phyloP scores from a whole-genome alignment of 2,329 filamentous ascomycete genomes.

The Aspergillus clavatus region DNA sequence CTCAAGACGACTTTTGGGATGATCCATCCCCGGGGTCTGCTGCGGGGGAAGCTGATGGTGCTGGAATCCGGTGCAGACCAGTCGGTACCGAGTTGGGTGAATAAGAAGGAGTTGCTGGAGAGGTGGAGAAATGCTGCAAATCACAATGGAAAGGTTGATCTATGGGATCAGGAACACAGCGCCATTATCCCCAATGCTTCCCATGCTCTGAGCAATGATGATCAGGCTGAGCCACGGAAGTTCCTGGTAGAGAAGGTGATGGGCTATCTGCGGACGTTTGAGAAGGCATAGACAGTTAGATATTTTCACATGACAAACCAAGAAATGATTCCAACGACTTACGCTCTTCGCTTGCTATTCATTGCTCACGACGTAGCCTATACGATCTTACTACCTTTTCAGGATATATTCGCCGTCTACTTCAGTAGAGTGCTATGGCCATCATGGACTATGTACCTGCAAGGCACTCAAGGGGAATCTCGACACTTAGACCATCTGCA shows the following conservation, averaged over 20 bases:
- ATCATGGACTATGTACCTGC: no score
- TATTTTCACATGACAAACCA: no score
- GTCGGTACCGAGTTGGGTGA: conserved; percentile 42
- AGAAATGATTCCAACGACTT: no score
- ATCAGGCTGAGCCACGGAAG: conserved; percentile 27
- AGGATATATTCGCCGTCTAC: no score
- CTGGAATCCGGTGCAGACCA: conserved; percentile 46
- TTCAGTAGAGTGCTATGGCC: no score
- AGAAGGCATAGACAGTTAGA: not conserved
- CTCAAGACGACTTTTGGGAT: conserved; percentile 60
- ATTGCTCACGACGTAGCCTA: no score
- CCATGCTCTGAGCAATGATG: conserved; percentile 34
- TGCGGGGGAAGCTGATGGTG: conserved; percentile 43
- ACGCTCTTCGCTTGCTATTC: no score
- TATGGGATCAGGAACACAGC: conserved; percentile 47
- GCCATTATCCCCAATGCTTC: conserved; percentile 42
- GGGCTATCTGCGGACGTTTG: conserved; percentile 16
- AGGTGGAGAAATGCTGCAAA: conserved; percentile 41
- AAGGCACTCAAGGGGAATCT: no score
- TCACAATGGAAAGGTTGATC: conserved; percentile 23
- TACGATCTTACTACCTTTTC: no score
- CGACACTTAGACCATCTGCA: no score
- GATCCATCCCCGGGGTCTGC: conserved; percentile 33
- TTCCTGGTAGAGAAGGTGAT: conserved; percentile 25
- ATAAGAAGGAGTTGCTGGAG: conserved; percentile 41